These are phyloP conservation scores for Spergularia bocconei DNA, from an alignment of 148 eudicot species.

Conservation along the genomic window DNA sequence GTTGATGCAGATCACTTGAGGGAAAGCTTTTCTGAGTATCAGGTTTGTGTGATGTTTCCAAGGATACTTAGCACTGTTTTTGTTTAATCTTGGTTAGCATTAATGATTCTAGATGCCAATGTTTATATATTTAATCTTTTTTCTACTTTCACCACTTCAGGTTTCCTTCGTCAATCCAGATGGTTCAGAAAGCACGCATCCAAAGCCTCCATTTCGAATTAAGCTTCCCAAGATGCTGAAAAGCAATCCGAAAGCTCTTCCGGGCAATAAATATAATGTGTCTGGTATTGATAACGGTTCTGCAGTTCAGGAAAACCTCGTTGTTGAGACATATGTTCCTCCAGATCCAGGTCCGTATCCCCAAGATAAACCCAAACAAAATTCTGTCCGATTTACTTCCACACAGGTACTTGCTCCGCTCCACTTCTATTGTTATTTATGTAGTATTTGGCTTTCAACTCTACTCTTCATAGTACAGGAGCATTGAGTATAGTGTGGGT, in stretches of 20 bases:
- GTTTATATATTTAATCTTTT: too few species aligned
- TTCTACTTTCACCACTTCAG: conserved; percentile 33
- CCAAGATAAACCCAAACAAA: conserved; percentile 94
- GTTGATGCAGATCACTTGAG: conserved; percentile 83
- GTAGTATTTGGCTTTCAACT: neutral
- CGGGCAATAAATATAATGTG: conserved; percentile 48
- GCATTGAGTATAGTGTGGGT: too few species aligned
- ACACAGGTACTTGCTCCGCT: conserved; percentile 59
- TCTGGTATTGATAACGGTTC: conserved; percentile 31
- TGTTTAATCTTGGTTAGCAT: neutral
- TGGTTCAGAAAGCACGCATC: conserved; percentile 69
- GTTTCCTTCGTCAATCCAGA: conserved; percentile 62
- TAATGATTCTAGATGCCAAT: neutral
- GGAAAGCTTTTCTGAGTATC: conserved; percentile 64
- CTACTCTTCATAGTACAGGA: too few species aligned
- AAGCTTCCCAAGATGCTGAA: conserved; percentile 63
- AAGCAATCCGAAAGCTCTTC: conserved; percentile 55
- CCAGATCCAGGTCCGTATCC: conserved; percentile 99
- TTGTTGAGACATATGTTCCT: conserved; percentile 89
- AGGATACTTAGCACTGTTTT: conserved; percentile 2
- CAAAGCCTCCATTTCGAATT: conserved; percentile 76
- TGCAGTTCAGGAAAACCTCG: conserved; percentile 56
- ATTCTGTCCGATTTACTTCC: conserved; percentile 85
- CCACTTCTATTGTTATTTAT: neutral
- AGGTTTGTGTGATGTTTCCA: conserved; percentile 45